Evolutionary conservation across 2,329 filamentous ascomycete species (phyloP), one percentile per base, ranked within the genome.

Genomic region (Pleurostoma richardsiae): DNA sequence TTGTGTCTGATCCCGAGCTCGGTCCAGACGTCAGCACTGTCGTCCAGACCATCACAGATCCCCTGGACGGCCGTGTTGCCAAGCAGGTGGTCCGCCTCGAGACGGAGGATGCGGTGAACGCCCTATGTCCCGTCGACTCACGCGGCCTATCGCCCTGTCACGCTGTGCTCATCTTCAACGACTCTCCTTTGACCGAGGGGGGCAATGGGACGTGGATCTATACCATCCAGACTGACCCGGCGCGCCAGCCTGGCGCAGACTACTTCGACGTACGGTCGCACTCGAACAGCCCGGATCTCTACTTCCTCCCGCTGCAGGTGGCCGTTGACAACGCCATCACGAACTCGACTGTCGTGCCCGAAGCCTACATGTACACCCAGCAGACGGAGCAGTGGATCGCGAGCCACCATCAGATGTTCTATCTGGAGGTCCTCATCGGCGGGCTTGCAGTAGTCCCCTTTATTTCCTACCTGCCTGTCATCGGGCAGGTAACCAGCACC

Each of bases 151-250:
- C 33, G 8, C 8, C 8, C 8, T 36, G 82, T 86, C 1, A 86
- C 85, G 10, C 69, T 66, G 1, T 94, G 88, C 63, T 90, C 2
- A 80, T 86, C 4, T 92, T 95, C 68, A 73, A 82, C 45, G 85
- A 85, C 1, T 95, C 88, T 4, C 88, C 90, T 8, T n/a, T 36
- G 0, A 74, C 66, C 2, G 84, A 94, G 67, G 88, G 88, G 7
- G 52, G 62, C 1, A 77, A 75, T 5, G 77, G 77, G 2, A 65
- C 79, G 40, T 96, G 91, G 91, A 95, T 94, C 65, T 96, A 96
- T 60, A 91, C 88, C 0, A 73, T 96, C 29, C 76, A 88, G 47
- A 83, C 83, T 3, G 91, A 96, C n/a, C 33, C 60, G 85, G 85
- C 33, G 74, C 81, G 1, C 73, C 8, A 95, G 48, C 19, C 19